Conservation (phyloP, 768 basidiomycete genomes). For the Hygrophoropsis aurantiaca region DNA sequence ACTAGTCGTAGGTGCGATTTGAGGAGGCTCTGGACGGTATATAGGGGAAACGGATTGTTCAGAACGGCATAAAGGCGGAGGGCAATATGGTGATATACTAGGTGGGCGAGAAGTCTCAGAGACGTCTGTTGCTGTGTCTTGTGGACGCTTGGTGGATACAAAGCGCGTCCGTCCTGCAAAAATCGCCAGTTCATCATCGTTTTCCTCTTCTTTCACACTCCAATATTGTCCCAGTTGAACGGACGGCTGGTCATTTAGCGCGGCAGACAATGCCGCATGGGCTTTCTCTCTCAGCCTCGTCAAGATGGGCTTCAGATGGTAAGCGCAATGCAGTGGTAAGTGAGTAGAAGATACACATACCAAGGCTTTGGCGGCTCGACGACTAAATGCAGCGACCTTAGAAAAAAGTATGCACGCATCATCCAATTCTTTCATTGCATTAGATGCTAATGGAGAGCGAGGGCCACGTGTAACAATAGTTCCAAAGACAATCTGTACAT, state of each 20-base stretch:
- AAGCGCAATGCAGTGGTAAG: neutral
- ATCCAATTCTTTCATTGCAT: slow-evolving; percentile 70
- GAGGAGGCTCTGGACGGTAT: neutral
- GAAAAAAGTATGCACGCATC: slow-evolving; percentile 66
- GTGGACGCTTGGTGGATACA: slow-evolving; percentile 46
- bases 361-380: slow-evolving; percentile 63
- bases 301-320: slow-evolving; percentile 50
- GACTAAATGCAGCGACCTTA: slow-evolving; percentile 56
- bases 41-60: neutral
- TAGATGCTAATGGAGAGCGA: slow-evolving; percentile 60
- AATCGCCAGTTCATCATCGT: slow-evolving; percentile 64
- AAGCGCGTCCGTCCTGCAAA: slow-evolving; percentile 69
- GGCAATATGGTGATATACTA: neutral
- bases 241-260: slow-evolving; percentile 34
- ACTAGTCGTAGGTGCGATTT: neutral
- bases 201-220: slow-evolving; percentile 52
- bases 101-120: neutral
- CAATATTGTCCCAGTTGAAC: slow-evolving; percentile 40
- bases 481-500: slow-evolving; percentile 67
- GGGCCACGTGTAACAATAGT: slow-evolving; percentile 78
- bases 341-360: slow-evolving; percentile 35
- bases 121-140: slow-evolving; percentile 10
- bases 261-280: slow-evolving; percentile 48
- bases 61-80: slow-evolving; percentile 4
- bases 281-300: slow-evolving; percentile 66